Evolutionary conservation across 441 rosid species (phyloP), one percentile per base, ranked within the genome.

Genomic region (Jatropha podagrica): DNA sequence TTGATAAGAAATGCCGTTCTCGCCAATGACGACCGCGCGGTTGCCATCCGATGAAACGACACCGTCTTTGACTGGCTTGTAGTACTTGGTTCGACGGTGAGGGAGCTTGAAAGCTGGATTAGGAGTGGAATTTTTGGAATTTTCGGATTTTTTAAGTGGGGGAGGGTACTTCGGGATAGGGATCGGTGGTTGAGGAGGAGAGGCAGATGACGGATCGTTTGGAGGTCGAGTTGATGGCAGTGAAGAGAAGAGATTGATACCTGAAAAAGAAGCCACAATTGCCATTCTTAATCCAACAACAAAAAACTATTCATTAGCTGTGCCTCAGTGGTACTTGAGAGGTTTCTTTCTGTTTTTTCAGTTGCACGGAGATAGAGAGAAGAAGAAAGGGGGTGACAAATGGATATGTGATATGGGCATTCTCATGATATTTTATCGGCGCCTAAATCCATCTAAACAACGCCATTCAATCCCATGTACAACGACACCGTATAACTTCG

Each of bases 1-100:
- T 20, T 78, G 94, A 72, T 95, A 92, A 8, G 98, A 91, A 20
- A 92, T 88, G 62, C 98, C 97, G 69, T 91, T 89, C n/a, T 92
- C 92, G 14, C 94, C 93, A 70, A 92, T 71, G 27, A 87, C 5
- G 75, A 95, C 91, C 38, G 90, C 70, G 68, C 97, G 97, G 42
- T 86, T 91, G 12, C 95, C 95, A 4, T 91, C 93, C 0, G 93
- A 76, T 1, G 91, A 72, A 72, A 90, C 77, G 46, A 89, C 88
- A 20, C 92, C 88, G 10, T 92, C 75, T 5, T 78, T 82, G 60
- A 95, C 90, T 3, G 97, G 97, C 59, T 87, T 95, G 84, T 85
- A 83, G 92, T 91, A 92, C 78, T 81, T 83, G 46, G 97, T 79
- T 3, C 81, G 82, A 27, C 84, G 86, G 85, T 92, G 97, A 18